Evolutionary conservation across 192 early-diverging fungal species (phyloP).

Genomic region (Umbelopsis sp.): DNA sequence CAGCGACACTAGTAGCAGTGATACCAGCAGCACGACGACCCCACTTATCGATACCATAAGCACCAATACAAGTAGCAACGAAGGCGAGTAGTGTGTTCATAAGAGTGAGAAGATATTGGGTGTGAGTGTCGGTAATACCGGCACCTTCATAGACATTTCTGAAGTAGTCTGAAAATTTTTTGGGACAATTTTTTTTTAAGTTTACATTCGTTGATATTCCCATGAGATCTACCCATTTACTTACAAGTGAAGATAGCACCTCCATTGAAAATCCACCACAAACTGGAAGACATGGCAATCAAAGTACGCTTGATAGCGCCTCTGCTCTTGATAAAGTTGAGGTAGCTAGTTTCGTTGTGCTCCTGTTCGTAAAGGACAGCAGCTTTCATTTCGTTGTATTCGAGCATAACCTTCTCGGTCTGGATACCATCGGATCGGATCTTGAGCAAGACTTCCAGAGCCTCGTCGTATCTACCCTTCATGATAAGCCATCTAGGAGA

Average conservation of each 20-base stretch:
- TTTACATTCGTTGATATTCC: too few species aligned
- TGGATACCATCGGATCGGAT: constrained; percentile 60
- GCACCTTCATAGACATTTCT: constrained; percentile 15
- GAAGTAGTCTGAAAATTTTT: neutral
- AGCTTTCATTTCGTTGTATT: constrained; percentile 72
- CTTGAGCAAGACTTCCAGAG: constrained; percentile 62
- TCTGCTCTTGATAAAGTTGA: constrained; percentile 54
- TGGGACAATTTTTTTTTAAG: too few species aligned
- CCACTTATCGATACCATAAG: constrained; percentile 9
- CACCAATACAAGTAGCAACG: constrained; percentile 9
- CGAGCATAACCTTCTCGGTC: constrained; percentile 56
- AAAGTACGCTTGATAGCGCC: constrained; percentile 59
- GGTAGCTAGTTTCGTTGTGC: constrained; percentile 61
- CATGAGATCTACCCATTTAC: neutral
- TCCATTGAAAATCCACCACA: constrained; percentile 20
- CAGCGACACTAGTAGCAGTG: neutral
- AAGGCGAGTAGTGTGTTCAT: constrained; percentile 3
- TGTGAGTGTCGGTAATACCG: constrained; percentile 29
- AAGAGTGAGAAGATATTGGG: neutral
- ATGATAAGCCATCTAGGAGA: constrained; percentile 87
- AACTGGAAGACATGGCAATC: constrained; percentile 60
- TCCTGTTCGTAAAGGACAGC: constrained; percentile 64
- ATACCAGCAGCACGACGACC: constrained; percentile 7
- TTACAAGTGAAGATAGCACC: constrained; percentile 15
- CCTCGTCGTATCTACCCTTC: constrained; percentile 67